phyloP scores from a whole-genome alignment of 257 asterid genomes.

The Solanum okadae region DNA sequence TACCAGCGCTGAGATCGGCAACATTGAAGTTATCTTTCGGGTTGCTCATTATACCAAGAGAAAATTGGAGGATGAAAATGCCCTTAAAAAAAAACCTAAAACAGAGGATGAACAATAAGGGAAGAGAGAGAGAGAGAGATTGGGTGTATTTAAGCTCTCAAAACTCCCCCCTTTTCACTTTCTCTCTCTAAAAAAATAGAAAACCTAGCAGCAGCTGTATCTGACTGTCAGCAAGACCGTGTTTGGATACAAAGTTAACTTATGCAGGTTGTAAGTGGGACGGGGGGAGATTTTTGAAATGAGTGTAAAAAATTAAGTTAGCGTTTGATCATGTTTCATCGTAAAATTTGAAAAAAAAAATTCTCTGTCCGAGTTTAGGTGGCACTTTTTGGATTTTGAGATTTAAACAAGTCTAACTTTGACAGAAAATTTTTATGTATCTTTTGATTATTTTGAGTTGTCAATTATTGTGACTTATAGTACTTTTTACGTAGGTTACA shows the following conservation, averaged over 20 bases:
- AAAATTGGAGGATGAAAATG: neutral
- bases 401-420: no score
- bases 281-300: neutral
- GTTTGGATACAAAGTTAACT: neutral
- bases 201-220: neutral
- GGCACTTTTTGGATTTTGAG: rapidly evolving
- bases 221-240: neutral
- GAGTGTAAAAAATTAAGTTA: neutral
- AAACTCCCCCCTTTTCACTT: neutral
- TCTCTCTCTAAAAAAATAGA: neutral
- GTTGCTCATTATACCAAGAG: slow-evolving; percentile 12
- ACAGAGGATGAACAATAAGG: neutral
- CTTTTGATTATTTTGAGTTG: neutral
- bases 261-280: neutral
- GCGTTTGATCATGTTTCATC: neutral
- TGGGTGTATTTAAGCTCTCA: neutral
- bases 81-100: neutral
- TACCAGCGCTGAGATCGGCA: slow-evolving; percentile 36
- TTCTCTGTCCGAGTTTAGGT: no score
- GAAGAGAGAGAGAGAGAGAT: neutral
- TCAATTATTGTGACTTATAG: neutral
- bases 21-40: slow-evolving; percentile 20
- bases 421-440: no score
- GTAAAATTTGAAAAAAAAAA: no score
- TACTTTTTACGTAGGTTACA: no score